Evolutionary conservation across 2,329 filamentous ascomycete genomes (phyloP).

Genomic region (Coniochaeta prunicola): DNA sequence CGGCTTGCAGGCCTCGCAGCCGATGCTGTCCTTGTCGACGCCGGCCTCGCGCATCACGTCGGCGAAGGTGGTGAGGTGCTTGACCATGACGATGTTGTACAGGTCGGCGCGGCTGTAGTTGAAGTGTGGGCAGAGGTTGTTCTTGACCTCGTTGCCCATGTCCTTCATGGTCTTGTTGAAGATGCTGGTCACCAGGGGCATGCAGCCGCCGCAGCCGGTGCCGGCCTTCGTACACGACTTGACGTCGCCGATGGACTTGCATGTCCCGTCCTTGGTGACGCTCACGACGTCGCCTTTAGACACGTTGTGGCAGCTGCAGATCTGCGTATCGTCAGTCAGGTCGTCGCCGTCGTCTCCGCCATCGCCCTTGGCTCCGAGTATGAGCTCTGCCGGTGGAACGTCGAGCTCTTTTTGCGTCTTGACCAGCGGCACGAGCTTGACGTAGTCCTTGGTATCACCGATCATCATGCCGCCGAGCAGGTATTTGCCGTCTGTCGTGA

Average conservation of each 20-base stretch:
- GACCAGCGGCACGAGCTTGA: conserved; percentile 82
- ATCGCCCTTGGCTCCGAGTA: conserved; percentile 67
- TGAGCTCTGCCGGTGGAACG: conserved; percentile 72
- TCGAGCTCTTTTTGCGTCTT: conserved; percentile 77
- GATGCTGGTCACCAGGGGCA: conserved; percentile 81
- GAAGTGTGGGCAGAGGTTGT: conserved; percentile 81
- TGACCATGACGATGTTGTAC: conserved; percentile 84
- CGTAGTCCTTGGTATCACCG: conserved; percentile 82
- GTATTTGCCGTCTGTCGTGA: conserved; percentile 84
- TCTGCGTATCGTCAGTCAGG: conserved; percentile 76
- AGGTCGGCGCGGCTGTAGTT: conserved; percentile 76
- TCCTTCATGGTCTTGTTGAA: conserved; percentile 83
- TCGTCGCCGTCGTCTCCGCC: conserved; percentile 71
- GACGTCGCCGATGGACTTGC: conserved; percentile 74
- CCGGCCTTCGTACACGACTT: conserved; percentile 90
- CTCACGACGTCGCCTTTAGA: conserved; percentile 73
- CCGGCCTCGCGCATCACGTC: conserved; percentile 76
- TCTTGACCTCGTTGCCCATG: conserved; percentile 82
- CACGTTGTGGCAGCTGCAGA: conserved; percentile 92
- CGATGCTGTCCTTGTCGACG: conserved; percentile 62
- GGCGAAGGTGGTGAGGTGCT: conserved; percentile 62
- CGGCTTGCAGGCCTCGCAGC: conserved; percentile 84
- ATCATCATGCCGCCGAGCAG: conserved; percentile 97
- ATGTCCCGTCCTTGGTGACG: conserved; percentile 67
- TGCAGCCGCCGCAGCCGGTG: conserved; percentile 83